phyloP scores from a whole-genome alignment of 192 early-diverging fungal genomes.

The Phycomyces nitens region DNA sequence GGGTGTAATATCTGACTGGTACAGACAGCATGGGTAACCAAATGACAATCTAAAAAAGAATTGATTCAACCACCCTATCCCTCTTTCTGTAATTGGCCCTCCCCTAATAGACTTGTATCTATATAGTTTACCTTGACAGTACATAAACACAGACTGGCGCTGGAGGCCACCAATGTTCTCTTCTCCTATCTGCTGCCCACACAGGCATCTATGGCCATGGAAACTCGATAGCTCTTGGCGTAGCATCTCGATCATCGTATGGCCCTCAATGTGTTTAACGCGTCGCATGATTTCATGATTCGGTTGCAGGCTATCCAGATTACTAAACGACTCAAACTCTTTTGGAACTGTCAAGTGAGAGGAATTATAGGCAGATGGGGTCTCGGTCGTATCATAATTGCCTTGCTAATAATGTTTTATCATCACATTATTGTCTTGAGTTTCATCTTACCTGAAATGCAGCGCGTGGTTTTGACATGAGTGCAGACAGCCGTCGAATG shows the following conservation, averaged over 20 bases:
- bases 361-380: background rate
- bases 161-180: background rate
- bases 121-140: conserved; percentile 28
- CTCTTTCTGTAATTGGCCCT: too few relatives aligned
- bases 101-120: background rate
- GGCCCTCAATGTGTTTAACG: conserved; percentile 28
- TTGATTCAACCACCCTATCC: background rate
- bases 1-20: conserved; percentile 48
- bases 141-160: conserved; percentile 17
- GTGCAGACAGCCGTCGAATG: conserved; percentile 5
- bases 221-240: conserved; percentile 23
- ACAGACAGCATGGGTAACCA: conserved; percentile 48
- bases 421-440: background rate
- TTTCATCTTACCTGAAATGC: conserved; percentile 19
- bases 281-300: conserved; percentile 13
- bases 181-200: conserved; percentile 26
- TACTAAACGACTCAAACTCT: conserved; percentile 2
- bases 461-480: conserved; percentile 33
- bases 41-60: conserved; percentile 34
- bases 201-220: conserved; percentile 30
- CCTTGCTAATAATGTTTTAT: background rate
- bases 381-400: background rate
- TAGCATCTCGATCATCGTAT: conserved; percentile 25
- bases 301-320: background rate
- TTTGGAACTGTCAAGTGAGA: conserved; percentile 5